Evolutionary conservation across 1,284 basidiomycete species (phyloP), one percentile per base, ranked within the genome.

Genomic region (Trametes versicolor): DNA sequence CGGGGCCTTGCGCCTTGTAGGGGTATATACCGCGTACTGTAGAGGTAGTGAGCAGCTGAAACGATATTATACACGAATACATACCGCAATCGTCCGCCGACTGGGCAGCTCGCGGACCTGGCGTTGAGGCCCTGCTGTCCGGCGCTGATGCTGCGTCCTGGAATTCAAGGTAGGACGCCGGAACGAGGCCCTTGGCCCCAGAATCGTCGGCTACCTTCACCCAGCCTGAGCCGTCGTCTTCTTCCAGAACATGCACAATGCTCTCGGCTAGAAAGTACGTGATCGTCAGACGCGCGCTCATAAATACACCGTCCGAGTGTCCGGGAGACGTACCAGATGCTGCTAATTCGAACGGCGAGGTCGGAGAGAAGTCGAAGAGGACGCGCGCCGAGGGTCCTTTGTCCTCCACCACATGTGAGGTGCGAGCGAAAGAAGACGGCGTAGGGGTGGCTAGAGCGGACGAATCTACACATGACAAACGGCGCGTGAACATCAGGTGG

Each of bases 211-310:
- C 76, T 8, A 94, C 89, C 75, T 94, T 95, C n/a, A 91, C 85
- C 93, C 93, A 95, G 4, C 93, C 93, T 15, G 91, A 92, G 6
- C 90, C 92, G 72, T 95, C 93, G 71, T 95, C 92, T 62, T 87
- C 83, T 71, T 93, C 91, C 2, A 92, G 69, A 27, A 95, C 80
- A 65, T 81, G 80, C 17, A 95, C 89, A 0, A 70, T 75, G 41
- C 77, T 73, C 37, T 87, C 89, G 76, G 91, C 93, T 91, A 74
- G 32, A 47, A 48, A 43, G 43, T 63, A 62, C 29, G 43, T 49
- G 58, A 65, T 70, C 66, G 71, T 70, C 63, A 60, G 43, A 58
- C 48, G 54, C 49, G 29, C 29, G 47, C 57, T 34, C 53, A 65
- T 60, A 68, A 58, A 58, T 47, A 32, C 29, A 32, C 29, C 29